These are phyloP conservation scores for Cyclostephanos tholiformis DNA, from an alignment of 108 stramenopile genomes.

Conservation along the genomic window DNA sequence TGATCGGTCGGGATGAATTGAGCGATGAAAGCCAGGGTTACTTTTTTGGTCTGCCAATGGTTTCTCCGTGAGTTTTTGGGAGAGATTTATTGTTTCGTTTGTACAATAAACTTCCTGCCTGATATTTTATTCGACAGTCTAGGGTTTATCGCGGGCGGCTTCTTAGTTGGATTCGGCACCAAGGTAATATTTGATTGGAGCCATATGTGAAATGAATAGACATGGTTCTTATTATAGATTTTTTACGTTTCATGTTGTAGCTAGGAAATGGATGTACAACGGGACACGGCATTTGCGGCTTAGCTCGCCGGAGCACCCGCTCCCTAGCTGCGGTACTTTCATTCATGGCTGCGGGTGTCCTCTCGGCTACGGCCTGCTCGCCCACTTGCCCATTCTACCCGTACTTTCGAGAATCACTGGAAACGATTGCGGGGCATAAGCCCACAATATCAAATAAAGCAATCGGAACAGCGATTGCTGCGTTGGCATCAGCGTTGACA, in stretches of 20 bases:
- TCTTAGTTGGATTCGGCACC: conserved; percentile 79
- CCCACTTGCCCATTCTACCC: conserved; percentile 44
- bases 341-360: conserved; percentile 76
- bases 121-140: conserved; percentile 20
- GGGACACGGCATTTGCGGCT: conserved; percentile 83
- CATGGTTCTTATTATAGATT: neutral
- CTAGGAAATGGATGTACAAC: conserved; percentile 81
- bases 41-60: conserved; percentile 21
- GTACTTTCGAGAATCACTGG: conserved; percentile 22
- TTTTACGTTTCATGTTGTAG: neutral
- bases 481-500: conserved; percentile 17
- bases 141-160: conserved; percentile 62
- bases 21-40: conserved; percentile 26
- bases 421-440: conserved; percentile 16
- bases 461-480: conserved; percentile 29
- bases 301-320: conserved; percentile 75
- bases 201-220: conserved; percentile 3
- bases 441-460: conserved; percentile 22
- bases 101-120: neutral
- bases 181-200: conserved; percentile 9
- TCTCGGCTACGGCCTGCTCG: conserved; percentile 40
- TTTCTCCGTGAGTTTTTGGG: conserved; percentile 22
- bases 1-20: conserved; percentile 40
- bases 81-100: neutral
- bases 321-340: conserved; percentile 72